phyloP scores from a whole-genome alignment of 768 basidiomycete species.

The Boletus rex-veris region DNA sequence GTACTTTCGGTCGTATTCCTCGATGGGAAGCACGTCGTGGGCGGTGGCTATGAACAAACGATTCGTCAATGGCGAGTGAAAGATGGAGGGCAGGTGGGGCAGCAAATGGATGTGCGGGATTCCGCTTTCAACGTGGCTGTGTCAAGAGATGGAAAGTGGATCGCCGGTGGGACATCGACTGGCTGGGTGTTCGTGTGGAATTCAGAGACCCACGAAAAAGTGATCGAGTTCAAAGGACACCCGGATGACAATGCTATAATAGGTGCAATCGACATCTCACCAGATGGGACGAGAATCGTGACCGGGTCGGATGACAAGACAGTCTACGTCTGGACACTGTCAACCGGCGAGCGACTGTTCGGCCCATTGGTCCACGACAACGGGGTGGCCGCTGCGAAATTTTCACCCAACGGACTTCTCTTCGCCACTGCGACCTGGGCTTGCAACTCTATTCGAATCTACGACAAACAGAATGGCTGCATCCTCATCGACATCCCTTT shows the following conservation, averaged over 20 bases:
- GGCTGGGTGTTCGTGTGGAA: conserved; percentile 5
- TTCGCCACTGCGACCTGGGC: background rate
- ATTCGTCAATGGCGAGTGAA: background rate
- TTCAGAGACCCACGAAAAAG: background rate
- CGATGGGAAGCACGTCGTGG: background rate
- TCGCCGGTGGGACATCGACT: background rate
- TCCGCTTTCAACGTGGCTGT: background rate
- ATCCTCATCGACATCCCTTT: too few relatives aligned
- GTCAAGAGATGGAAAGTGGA: background rate
- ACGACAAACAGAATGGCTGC: too few relatives aligned
- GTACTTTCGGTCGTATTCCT: background rate
- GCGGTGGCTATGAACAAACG: background rate
- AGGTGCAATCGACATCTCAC: background rate
- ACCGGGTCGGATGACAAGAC: background rate
- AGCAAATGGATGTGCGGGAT: background rate
- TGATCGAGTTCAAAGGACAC: background rate
- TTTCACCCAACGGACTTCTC: background rate
- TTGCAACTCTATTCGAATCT: too few relatives aligned
- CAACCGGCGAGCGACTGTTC: background rate
- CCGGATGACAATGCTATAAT: background rate
- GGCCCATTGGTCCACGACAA: background rate
- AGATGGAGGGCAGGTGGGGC: background rate
- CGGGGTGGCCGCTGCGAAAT: background rate
- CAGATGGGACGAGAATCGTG: background rate
- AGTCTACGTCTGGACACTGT: background rate